Evolutionary conservation across 352 stramenopile species (phyloP), one percentile per base, ranked within the genome.

Genomic region (Phytophthora vignae): DNA sequence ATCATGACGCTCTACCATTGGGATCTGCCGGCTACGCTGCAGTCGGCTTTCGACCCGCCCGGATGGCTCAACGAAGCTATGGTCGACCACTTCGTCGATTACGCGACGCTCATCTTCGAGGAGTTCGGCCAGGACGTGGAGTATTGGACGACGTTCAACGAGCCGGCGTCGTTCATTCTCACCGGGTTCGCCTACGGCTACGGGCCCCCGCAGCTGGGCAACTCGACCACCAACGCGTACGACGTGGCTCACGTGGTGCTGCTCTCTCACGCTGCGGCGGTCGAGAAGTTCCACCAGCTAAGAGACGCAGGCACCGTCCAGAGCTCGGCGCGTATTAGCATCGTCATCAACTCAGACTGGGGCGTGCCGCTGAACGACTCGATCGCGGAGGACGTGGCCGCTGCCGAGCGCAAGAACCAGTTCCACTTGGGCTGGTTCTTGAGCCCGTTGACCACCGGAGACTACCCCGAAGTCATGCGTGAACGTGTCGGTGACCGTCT

Each of bases 1-100:
- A 84, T 97, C 40, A 73, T 98, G 33, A 99, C 96, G 6, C 75
- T 99, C 4, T 99, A 98, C 74, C 97, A 99, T 77, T 99, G 95
- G 96, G 97, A 99, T 76, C 66, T 99, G 7, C 96, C 97, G 11
- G 78, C 93, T 38, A 69, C 76, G 27, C 65, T 99, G 15, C 79
- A 98, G 64, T 83, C 92, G n/a, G 67, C 84, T n/a, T 90, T 96
- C 27, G 54, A 74, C 15, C 82, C 80, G 4, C 85, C 83, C 17
- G 95, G 95, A 4, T 94, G 82, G 81, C 69, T 94, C 25, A 88
- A 90, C 61, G 27, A 50, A 1, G 78, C 62, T 0, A 88, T 93
- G 44, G 64, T 93, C 8, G 67, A 81, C 53, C 74, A 90, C 36
- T 97, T 90, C 69, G 83, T 84, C 14, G 77, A 94, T 25, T 99